Evolutionary conservation across 768 basidiomycete genomes (phyloP).

Genomic region (Russula virescens): DNA sequence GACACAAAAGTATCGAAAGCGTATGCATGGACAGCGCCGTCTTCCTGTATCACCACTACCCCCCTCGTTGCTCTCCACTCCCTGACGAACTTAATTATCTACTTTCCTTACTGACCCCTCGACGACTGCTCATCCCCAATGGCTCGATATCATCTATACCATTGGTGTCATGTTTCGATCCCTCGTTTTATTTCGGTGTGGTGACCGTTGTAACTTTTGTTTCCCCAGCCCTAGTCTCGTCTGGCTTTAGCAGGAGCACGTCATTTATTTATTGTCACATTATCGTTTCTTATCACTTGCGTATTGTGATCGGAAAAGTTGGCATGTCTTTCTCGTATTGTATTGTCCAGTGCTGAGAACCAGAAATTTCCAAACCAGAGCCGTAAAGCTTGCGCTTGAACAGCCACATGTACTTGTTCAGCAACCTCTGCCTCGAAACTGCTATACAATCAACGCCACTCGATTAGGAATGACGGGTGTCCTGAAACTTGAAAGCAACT

Average conservation of each 20-base stretch:
- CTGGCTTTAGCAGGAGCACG: background rate
- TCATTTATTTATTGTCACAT: background rate
- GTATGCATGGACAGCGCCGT: constrained; percentile 20
- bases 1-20: constrained; percentile 21
- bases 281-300: background rate
- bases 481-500: too few relatives aligned
- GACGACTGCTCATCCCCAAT: constrained; percentile 12
- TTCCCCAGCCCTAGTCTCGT: background rate
- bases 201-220: background rate
- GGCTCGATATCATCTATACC: constrained; percentile 21
- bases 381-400: background rate
- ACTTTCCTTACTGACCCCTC: constrained; percentile 22
- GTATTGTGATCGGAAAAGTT: background rate
- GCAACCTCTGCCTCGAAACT: too few relatives aligned
- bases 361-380: too few relatives aligned
- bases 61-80: constrained; percentile 5
- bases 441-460: too few relatives aligned
- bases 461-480: too few relatives aligned
- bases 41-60: constrained; percentile 17
- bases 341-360: too few relatives aligned
- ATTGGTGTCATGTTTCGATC: constrained; percentile 7
- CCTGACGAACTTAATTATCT: constrained; percentile 22
- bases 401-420: background rate
- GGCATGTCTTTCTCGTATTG: background rate
- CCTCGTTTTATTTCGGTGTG: background rate